These are phyloP conservation scores for Cryomyces minteri DNA, from an alignment of 495 filamentous ascomycete genomes.

Conservation along the genomic window DNA sequence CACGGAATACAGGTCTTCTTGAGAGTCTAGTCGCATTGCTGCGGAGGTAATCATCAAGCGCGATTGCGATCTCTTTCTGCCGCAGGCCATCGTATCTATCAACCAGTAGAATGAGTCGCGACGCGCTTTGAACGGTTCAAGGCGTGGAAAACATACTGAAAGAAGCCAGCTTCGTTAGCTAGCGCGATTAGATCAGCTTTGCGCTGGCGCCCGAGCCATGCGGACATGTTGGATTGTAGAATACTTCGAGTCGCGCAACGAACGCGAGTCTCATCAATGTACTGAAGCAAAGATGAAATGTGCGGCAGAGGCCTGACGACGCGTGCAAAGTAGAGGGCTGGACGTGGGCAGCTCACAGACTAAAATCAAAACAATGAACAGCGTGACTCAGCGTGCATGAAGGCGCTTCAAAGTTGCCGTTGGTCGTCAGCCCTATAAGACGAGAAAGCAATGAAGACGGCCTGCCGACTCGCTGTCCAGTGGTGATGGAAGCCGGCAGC, in stretches of 20 bases:
- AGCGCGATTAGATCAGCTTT: conserved; percentile 67
- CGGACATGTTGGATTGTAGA: conserved; percentile 31
- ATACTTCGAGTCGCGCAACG: conserved; percentile 20
- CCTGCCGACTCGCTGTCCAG: no score
- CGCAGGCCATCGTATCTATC: conserved; percentile 48
- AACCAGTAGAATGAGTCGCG: conserved; percentile 4
- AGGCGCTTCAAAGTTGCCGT: no score
- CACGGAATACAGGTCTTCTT: conserved; percentile 41
- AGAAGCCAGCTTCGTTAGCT: conserved; percentile 51
- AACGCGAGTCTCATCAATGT: conserved; percentile 26
- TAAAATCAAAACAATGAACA: no score
- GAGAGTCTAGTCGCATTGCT: conserved; percentile 41
- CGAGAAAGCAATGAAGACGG: no score
- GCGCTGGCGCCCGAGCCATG: conserved; percentile 69
- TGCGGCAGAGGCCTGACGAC: no score
- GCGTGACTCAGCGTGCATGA: no score
- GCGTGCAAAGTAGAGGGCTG: no score
- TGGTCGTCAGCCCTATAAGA: no score
- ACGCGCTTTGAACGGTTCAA: not conserved
- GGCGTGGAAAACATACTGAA: conserved; percentile 34
- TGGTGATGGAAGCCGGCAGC: no score
- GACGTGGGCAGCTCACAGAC: no score
- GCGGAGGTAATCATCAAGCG: conserved; percentile 58
- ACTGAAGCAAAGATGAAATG: not conserved
- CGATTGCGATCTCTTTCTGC: conserved; percentile 65